Evolutionary conservation across 306 rosid species (phyloP).

Genomic region (Quercus dentata): DNA sequence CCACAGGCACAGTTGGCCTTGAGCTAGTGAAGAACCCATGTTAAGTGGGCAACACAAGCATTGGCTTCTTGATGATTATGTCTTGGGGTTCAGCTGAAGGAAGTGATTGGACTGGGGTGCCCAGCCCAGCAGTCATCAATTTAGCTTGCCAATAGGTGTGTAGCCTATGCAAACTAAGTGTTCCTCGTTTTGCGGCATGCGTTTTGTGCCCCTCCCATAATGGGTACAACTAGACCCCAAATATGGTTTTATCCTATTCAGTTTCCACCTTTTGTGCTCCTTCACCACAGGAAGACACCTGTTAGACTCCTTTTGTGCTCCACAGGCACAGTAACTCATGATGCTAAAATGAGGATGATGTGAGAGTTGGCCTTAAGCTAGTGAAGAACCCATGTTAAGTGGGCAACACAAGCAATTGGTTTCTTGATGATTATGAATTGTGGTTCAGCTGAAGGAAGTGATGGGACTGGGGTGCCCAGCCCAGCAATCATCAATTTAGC

Average conservation of each 20-base stretch:
- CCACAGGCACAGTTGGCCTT: background rate
- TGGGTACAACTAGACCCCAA: no score
- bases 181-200: background rate
- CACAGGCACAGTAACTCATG: background rate
- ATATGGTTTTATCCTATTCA: conserved; percentile 1
- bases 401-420: background rate
- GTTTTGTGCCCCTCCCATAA: background rate
- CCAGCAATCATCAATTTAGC: background rate
- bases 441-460: background rate
- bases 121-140: background rate
- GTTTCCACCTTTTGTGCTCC: conserved; percentile 20
- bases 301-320: no score
- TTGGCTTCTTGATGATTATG: background rate
- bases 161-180: background rate
- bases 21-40: background rate
- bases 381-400: background rate
- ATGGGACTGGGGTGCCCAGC: no score
- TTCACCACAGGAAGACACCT: background rate
- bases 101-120: no score
- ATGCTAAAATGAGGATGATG: conserved; percentile 2
- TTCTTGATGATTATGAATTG: background rate
- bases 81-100: background rate
- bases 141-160: background rate
- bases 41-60: conserved; percentile 3
- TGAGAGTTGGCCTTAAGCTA: background rate